Base-by-base conservation (phyloP, 2,329 filamentous ascomycete species). In the Gremmenia infestans region DNA sequence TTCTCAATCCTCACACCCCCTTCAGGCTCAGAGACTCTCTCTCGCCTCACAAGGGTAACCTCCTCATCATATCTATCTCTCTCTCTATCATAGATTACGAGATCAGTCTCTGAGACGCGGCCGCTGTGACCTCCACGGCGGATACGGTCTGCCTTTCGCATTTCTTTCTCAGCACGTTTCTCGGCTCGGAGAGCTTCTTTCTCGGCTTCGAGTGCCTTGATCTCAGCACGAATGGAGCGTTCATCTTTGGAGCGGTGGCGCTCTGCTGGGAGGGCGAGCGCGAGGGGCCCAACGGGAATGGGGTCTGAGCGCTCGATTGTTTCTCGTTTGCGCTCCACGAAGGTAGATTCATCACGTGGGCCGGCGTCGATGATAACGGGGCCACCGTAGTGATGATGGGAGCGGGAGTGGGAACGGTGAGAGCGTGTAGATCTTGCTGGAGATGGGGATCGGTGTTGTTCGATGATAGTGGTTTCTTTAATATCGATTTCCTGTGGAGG, bases 1-100 rank as follows among this genome's bases (percentile, higher is more conserved):
- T 88, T 91, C 75, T 91, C 88, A 67, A 96, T 84, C 65, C 87
- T 79, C 60, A 88, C 77, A 53, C 81, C 70, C 76, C 80, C 67
- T 74, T 81, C 81, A 62, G 79, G 80, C 65, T 78, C 78, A 61
- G 80, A 76, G 51, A 82, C 71, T 66, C 73, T 76, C 71, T 85
- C 81, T 32, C 60, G 65, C 59, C 78, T 74, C 4, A 75, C 66
- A 5, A 85, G 73, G 57, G 84, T 81, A 50, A 79, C 73, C 40
- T 72, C 72, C 64, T 78, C 82, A 64, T 78, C 55, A 50, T 58
- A 59, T 2, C 57, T 52, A 61, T 85, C 72, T 65, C 77, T 52
- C 61, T 85, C 72, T 65, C 77, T 71, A 63, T 85, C 79, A 60
- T 85, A 86, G 45, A 89, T 71, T 47, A 89, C 78, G 36, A 89